A percentile compares a stretch with the other conserved stretches of the same genome.
Evolutionary conservation across 1,139 yeast species (phyloP).

Genomic region (Ogataea hybrid): DNA sequence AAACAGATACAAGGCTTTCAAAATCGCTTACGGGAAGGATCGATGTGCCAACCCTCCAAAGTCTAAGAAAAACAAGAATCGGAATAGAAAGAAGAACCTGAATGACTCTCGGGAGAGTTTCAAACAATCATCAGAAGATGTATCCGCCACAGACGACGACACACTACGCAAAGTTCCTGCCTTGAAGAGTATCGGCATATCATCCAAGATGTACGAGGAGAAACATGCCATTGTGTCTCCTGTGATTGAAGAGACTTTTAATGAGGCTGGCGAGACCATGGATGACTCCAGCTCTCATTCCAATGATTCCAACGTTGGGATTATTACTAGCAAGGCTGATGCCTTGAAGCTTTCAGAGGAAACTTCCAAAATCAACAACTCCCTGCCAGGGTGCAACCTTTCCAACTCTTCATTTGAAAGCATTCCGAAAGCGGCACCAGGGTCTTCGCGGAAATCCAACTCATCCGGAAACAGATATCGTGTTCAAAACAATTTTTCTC

Average conservation of each 20-base stretch:
- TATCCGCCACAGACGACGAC: slow-evolving; percentile 6
- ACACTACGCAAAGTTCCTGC: slow-evolving; percentile 15
- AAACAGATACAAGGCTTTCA: slow-evolving; percentile 44
- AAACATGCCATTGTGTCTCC: slow-evolving; percentile 3
- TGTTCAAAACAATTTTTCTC: slow-evolving; percentile 10
- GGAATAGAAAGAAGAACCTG: slow-evolving; percentile 9
- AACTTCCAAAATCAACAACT: neutral
- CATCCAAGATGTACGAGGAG: slow-evolving; percentile 18
- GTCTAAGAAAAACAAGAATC: slow-evolving; percentile 26
- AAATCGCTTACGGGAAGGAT: slow-evolving; percentile 88
- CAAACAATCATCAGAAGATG: slow-evolving; percentile 4
- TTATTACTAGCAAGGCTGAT: slow-evolving; percentile 10
- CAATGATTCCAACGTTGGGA: slow-evolving; percentile 15
- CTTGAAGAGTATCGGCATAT: slow-evolving; percentile 27
- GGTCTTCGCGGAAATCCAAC: slow-evolving; percentile 1
- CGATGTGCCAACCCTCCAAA: slow-evolving; percentile 87
- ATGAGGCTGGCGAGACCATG: neutral
- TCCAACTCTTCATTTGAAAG: slow-evolving; percentile 9
- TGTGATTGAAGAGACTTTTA: neutral
- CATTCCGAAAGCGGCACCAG: slow-evolving; percentile 1
- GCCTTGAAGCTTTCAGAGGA: neutral
- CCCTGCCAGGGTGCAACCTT: too few species aligned
- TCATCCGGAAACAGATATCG: slow-evolving; percentile 1
- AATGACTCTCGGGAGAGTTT: neutral
- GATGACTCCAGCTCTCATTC: slow-evolving; percentile 11